A percentile compares a stretch with the other conserved stretches of the same genome.
Conservation (phyloP, 2,329 filamentous ascomycete genomes). For the Stagonosporopsis tanaceti region DNA sequence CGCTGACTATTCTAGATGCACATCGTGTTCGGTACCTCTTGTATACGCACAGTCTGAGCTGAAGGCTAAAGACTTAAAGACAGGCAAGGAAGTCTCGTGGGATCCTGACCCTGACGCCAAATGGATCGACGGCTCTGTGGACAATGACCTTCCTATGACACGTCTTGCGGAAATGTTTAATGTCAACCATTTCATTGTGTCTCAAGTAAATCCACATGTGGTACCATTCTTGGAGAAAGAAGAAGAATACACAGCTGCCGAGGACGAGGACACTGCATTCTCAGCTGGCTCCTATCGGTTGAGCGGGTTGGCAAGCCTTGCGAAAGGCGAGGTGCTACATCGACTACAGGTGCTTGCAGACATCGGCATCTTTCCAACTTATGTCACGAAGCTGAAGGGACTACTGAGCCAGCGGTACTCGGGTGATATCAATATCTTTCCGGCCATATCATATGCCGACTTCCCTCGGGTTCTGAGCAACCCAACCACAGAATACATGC, state of each 20-base stretch:
- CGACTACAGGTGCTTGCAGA: conserved; percentile 82
- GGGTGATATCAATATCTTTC: conserved; percentile 93
- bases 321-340: conserved; percentile 81
- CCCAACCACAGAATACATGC: conserved; percentile 86
- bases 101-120: conserved; percentile 78
- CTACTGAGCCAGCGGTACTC: conserved; percentile 91
- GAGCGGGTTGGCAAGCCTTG: conserved; percentile 72
- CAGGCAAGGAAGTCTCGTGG: conserved; percentile 81
- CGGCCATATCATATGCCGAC: conserved; percentile 76
- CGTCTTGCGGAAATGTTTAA: conserved; percentile 94
- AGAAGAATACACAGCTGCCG: conserved; percentile 60
- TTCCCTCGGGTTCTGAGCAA: conserved; percentile 82
- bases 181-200: conserved; percentile 97
- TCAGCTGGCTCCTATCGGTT: conserved; percentile 66
- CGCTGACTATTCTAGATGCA: conserved; percentile 61
- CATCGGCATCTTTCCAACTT: conserved; percentile 79
- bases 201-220: conserved; percentile 94
- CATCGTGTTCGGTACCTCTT: conserved; percentile 90
- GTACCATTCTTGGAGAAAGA: conserved; percentile 84
- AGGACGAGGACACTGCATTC: conserved; percentile 44
- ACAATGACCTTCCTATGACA: conserved; percentile 92
- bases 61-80: conserved; percentile 83
- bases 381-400: conserved; percentile 78
- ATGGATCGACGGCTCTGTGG: conserved; percentile 95
- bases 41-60: conserved; percentile 82